These are phyloP conservation scores for Penstemon barbatus DNA, from an alignment of 257 asterid genomes.

Conservation along the genomic window DNA sequence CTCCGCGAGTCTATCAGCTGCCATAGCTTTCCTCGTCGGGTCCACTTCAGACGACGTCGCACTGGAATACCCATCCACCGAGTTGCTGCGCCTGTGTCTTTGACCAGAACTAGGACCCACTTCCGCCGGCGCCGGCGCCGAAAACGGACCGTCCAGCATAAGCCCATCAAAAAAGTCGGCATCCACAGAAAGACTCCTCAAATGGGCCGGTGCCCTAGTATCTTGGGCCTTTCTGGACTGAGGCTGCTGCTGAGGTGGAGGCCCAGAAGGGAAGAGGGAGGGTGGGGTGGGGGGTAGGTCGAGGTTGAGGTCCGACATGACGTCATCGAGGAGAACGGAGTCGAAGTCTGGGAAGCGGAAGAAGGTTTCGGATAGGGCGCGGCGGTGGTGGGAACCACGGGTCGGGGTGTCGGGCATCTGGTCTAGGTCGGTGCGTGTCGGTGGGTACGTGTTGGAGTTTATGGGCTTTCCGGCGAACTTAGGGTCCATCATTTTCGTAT, in stretches of 20 bases:
- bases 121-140: constrained; percentile 32
- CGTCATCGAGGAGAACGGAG: constrained; percentile 69
- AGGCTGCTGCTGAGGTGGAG: constrained; percentile 28
- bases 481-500: constrained; percentile 53
- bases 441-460: constrained; percentile 32
- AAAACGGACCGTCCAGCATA: constrained; percentile 44
- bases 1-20: constrained; percentile 72
- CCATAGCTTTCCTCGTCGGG: constrained; percentile 67
- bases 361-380: constrained; percentile 85
- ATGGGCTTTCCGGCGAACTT: constrained; percentile 51
- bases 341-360: constrained; percentile 77
- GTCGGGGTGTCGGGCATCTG: constrained; percentile 78
- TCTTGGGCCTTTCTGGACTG: constrained; percentile 35
- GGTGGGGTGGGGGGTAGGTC: constrained; percentile 39
- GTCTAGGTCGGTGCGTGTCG: constrained; percentile 57
- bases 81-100: constrained; percentile 69
- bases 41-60: constrained; percentile 73
- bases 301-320: constrained; percentile 51
- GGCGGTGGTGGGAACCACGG: constrained; percentile 73
- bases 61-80: constrained; percentile 75
- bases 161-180: constrained; percentile 85
- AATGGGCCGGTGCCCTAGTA: constrained; percentile 42
- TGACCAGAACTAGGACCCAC: constrained; percentile 25
- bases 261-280: constrained; percentile 31
- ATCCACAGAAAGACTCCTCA: constrained; percentile 81